Percentiles rank a stretch among this genome's conserved stretches.
Evolutionary conservation across 169 alveolate genomes (phyloP).

Genomic region (Babesia ovis): DNA sequence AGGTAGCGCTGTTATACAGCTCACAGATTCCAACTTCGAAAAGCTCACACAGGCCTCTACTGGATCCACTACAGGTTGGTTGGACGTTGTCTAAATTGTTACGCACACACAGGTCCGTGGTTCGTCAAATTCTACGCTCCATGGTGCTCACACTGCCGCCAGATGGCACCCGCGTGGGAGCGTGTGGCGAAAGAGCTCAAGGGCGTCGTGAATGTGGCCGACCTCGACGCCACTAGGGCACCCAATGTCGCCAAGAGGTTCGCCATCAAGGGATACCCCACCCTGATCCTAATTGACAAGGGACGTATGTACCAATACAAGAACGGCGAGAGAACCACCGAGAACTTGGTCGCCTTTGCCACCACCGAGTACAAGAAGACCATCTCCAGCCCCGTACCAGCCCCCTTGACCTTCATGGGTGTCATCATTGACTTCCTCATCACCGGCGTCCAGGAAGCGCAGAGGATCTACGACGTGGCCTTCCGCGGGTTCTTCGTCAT

Average conservation of each 20-base stretch:
- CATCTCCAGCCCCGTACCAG: conserved; percentile 45
- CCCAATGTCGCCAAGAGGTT: conserved; percentile 78
- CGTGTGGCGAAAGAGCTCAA: conserved; percentile 89
- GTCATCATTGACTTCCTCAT: conserved; percentile 31
- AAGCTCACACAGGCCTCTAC: conserved; percentile 71
- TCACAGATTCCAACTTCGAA: conserved; percentile 72
- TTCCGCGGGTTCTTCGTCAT: conserved; percentile 56
- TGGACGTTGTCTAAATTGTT: not conserved
- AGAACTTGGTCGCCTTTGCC: conserved; percentile 68
- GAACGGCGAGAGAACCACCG: conserved; percentile 71
- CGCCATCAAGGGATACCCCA: conserved; percentile 93
- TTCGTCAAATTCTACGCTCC: conserved; percentile 92
- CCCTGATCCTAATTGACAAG: conserved; percentile 90
- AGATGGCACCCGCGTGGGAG: conserved; percentile 89
- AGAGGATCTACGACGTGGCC: conserved; percentile 56
- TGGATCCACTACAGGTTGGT: conserved; percentile 73
- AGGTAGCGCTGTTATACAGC: conserved; percentile 56
- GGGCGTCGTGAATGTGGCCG: conserved; percentile 80
- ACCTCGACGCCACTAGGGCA: conserved; percentile 80
- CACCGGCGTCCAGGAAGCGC: conserved; percentile 57
- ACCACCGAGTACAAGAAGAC: conserved; percentile 49
- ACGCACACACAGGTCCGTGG: conserved; percentile 78
- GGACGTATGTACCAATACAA: conserved; percentile 86
- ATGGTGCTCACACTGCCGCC: conserved; percentile 91
- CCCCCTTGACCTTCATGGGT: conserved; percentile 45